These are phyloP conservation scores for Zostera marina DNA, from an alignment of 116 monocot species.

Conservation along the genomic window DNA sequence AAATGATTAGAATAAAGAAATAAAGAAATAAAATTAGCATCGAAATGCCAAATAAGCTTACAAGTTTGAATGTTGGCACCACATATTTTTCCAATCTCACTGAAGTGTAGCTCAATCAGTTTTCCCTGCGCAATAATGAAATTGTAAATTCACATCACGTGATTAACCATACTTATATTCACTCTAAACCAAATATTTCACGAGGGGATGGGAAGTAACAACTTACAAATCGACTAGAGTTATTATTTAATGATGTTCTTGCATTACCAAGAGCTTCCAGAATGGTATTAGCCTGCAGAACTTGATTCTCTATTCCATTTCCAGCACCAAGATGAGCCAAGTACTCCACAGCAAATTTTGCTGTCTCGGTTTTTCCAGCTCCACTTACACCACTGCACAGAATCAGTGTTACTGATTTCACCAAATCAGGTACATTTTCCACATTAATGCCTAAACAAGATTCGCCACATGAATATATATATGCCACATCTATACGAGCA, in stretches of 20 bases:
- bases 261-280: slow-evolving; percentile 98
- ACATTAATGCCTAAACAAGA: no score
- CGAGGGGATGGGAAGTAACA: background rate
- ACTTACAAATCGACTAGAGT: slow-evolving; percentile 98
- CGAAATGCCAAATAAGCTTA: slow-evolving; percentile 12
- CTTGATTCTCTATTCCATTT: slow-evolving; percentile 95
- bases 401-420: no score
- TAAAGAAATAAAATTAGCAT: background rate
- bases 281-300: slow-evolving; percentile 90
- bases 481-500: no score
- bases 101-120: slow-evolving; percentile 94
- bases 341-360: slow-evolving; percentile 99
- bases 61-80: slow-evolving; percentile 94
- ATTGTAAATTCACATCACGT: background rate
- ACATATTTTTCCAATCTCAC: slow-evolving; percentile 68
- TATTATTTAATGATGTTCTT: slow-evolving; percentile 85
- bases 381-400: slow-evolving; percentile 85
- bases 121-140: slow-evolving; percentile 53
- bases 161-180: no score
- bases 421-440: no score
- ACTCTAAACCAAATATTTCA: no score
- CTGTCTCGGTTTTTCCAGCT: slow-evolving; percentile 99
- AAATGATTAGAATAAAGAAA: background rate
- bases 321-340: slow-evolving; percentile 91
- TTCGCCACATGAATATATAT: no score